Base-by-base conservation (phyloP, 2,329 filamentous ascomycete species). In the Aspergillus fructus region DNA sequence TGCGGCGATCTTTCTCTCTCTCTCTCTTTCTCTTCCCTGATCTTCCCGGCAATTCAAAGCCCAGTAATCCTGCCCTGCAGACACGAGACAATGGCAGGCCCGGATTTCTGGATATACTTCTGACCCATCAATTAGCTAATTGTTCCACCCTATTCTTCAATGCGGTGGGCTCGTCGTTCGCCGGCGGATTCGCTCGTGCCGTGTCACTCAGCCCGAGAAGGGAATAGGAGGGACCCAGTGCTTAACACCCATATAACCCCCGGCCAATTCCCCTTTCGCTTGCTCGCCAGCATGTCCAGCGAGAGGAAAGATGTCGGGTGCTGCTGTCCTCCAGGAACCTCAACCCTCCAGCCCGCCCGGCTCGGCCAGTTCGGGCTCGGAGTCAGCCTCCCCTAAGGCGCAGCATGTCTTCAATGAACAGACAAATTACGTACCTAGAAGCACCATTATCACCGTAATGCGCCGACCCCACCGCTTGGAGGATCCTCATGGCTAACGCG, bases 351-450 rank as follows among this genome's bases (percentile, higher is more conserved):
- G n/a, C 21, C 56, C 19, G 43, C 27, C 46, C 47, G 53, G 24
- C 24, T 55, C 21, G 48, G 57, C 41, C 39, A 49, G 46, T 15
- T 46, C 50, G 9, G 48, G 19, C 9, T 27, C 56, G n/a, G 24
- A n/a, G 24, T 12, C 37, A 5, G 37, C 8, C 13, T 34, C 27
- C 15, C 46, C 51, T 49, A 66, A 58, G 17, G 24, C 64, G 21
- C 17, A 48, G 7, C 55, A 59, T 56, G 41, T 59, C 19, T 83
- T 84, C 68, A 83, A 81, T 42, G 81, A 84, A 61, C 81, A 84
- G 65, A 83, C 81, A 15, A 82, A 83, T 60, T 84, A 83, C 72
- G 80, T 83, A 3, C 79, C 81, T 4, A 76, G 64, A 49, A 72
- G 73, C 23, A 81, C 74, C 1, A 83, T 84, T 49, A 78, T 83